A percentile compares a stretch with the other conserved stretches of the same genome.
Conservation (phyloP, 163 green algal species). For the Scenedesmus sp. region DNA sequence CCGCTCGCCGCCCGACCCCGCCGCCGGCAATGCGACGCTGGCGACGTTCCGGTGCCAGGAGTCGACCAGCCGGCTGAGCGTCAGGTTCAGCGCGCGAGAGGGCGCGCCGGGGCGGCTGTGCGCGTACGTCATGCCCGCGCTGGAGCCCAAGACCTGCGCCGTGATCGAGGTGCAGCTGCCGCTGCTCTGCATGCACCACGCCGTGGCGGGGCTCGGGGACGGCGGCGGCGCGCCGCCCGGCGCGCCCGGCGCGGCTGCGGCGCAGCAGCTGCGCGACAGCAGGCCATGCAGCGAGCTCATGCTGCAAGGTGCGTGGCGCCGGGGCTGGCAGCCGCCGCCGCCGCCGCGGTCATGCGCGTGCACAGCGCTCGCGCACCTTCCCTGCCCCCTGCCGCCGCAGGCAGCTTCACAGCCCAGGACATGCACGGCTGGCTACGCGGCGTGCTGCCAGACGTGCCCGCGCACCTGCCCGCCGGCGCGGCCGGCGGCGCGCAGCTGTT, state of each 20-base stretch:
- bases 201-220: constrained; percentile 36
- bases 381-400: constrained; percentile 41
- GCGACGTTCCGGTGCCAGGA: constrained; percentile 82
- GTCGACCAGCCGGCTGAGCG: constrained; percentile 64
- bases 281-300: constrained; percentile 63
- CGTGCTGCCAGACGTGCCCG: constrained; percentile 69
- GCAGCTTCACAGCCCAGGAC: constrained; percentile 64
- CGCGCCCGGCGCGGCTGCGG: not conserved
- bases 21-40: constrained; percentile 62
- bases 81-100: constrained; percentile 75
- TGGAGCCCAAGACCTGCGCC: constrained; percentile 58
- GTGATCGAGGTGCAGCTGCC: constrained; percentile 54
- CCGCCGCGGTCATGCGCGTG: not conserved
- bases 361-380: not conserved
- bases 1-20: constrained; percentile 49
- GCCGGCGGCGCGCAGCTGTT: constrained; percentile 29
- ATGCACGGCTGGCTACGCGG: constrained; percentile 65
- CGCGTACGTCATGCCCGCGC: constrained; percentile 70
- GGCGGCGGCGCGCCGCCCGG: not conserved
- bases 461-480: constrained; percentile 34
- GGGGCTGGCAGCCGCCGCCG: not conserved
- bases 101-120: constrained; percentile 58
- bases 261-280: constrained; percentile 33
- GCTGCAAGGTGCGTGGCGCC: constrained; percentile 51
- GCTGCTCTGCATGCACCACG: constrained; percentile 76